A percentile compares a stretch with the other conserved stretches of the same genome.
These are phyloP conservation scores for Dryas octopetala DNA, from an alignment of 306 rosid genomes.

Conservation along the genomic window DNA sequence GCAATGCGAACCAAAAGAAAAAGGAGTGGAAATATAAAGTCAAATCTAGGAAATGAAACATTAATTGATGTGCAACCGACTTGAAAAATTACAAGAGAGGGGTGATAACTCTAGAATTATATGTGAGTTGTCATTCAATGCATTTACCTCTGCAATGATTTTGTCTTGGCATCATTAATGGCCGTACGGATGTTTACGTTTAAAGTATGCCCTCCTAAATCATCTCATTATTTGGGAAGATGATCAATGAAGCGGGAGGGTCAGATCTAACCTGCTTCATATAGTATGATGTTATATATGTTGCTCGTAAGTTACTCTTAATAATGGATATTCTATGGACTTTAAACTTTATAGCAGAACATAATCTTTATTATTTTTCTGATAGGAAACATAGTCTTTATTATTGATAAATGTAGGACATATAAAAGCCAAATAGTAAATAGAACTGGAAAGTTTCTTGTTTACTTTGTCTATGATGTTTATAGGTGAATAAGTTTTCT, in stretches of 20 bases:
- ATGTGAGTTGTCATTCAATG: too few relatives aligned
- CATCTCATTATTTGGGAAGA: neutral
- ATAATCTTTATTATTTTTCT: neutral
- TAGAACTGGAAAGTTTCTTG: neutral
- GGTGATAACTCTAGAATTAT: too few relatives aligned
- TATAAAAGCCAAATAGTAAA: neutral
- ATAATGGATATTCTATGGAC: neutral
- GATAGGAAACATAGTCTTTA: neutral
- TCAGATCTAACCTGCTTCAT: neutral
- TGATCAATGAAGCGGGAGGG: neutral
- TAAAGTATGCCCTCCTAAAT: neutral
- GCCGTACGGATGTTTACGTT: conserved; percentile 1
- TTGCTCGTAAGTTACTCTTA: neutral
- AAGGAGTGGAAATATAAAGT: too few relatives aligned
- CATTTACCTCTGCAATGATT: neutral
- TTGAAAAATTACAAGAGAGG: too few relatives aligned
- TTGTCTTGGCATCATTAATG: neutral
- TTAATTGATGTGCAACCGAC: too few relatives aligned
- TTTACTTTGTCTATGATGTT: neutral
- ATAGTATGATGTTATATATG: neutral
- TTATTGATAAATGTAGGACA: neutral
- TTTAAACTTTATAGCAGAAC: neutral
- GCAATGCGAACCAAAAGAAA: too few relatives aligned
- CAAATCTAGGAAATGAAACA: too few relatives aligned
- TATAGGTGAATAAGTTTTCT: neutral